Base-by-base conservation (phyloP, 2,329 filamentous ascomycete genomes). In the Alternaria atra region DNA sequence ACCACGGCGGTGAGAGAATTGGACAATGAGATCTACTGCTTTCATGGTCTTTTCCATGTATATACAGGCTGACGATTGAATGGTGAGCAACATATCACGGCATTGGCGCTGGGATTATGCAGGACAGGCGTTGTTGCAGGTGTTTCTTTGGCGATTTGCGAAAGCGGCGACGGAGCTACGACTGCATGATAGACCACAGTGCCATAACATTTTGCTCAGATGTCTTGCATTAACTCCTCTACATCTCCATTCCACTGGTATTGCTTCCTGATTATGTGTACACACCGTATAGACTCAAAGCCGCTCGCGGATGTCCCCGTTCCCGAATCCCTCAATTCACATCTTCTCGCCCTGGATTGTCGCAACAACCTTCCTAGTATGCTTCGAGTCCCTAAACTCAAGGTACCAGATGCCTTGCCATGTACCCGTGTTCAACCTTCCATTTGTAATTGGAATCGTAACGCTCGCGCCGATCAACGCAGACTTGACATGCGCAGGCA, bases 331-430 rank as follows among this genome's bases (percentile, higher is more conserved):
- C 27, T 20, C 46, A 8, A 42, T 39, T 79, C 72, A 83, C 58
- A 73, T 77, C 81, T 86, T 89, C 82, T 97, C 91, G 43, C 94
- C 95, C 79, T 98, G 94, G 64, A 98, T 96, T 1, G 95, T 98
- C 55, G 94, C 94, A 64, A 99, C 90, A 12, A 98, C 87, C 76
- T 89, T 91, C 73, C 95, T 87, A 65, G 87, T 84, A 80, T 97
- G 94, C 80, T 88, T 92, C 69, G 83, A 83, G 3, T 83, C 86
- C 58, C 94, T 86, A 77, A 98, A 98, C 80, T 98, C 95, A 66
- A 97, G 82, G 79, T 96, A 97, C 91, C 92, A 98, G 61, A 98
- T 94, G 0, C 95, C 89, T 88, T 95, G 92, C 92, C 91, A 94
- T 15, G 87, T 90, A 1, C 88, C 88, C 15, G 84, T 87, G 9